Base-by-base conservation (phyloP, 2,329 filamentous ascomycete genomes). In the Catunica adiposa region DNA sequence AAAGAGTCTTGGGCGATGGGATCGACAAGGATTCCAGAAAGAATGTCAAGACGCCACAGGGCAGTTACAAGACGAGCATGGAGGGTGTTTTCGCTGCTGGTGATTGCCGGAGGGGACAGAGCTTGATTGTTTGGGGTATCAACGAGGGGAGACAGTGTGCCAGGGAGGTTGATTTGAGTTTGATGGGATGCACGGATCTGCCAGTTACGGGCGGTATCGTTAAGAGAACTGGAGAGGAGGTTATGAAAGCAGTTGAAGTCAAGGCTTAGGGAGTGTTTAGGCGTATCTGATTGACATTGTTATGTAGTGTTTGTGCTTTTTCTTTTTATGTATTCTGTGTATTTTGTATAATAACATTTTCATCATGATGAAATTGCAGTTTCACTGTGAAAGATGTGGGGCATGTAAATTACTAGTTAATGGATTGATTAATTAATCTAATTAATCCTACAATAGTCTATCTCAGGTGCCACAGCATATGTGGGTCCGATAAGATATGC, bases 111-210 rank as follows among this genome's bases (percentile, higher is more conserved):
- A 84, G 90, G 65, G 90, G 90, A 56, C 90, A 97, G 72, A 94
- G 88, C 56, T 75, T 97, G 58, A 96, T 97, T 70, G 89, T 97
- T 62, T 97, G 89, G 88, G 90, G 89, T 67, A 97, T 97, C 75
- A 97, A 97, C 67, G 90, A 97, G 72, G 90, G 90, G 64, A 86
- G 90, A 63, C 86, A 92, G 73, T 84, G 85, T 63, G 90, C 90
- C 64, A 85, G 90, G 60, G 89, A 97, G 69, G 85, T 96, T 56
- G 90, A 97, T 68, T 70, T 87, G 54, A 95, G 80, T 75, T 83
- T 97, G 47, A 86, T 86, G 69, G 79, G 84, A 60, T 78, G 80
- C 65, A 89, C 86, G 58, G 79, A 78, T 65, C 78, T 97, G 51
- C 90, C 90, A 8, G 85, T 94, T 56, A 94, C 89, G 34, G 90